Percentiles rank a stretch among this genome's conserved stretches.
Conservation (phyloP, 1,139 yeast genomes). For the Yamadazyma atmosphaerica region DNA sequence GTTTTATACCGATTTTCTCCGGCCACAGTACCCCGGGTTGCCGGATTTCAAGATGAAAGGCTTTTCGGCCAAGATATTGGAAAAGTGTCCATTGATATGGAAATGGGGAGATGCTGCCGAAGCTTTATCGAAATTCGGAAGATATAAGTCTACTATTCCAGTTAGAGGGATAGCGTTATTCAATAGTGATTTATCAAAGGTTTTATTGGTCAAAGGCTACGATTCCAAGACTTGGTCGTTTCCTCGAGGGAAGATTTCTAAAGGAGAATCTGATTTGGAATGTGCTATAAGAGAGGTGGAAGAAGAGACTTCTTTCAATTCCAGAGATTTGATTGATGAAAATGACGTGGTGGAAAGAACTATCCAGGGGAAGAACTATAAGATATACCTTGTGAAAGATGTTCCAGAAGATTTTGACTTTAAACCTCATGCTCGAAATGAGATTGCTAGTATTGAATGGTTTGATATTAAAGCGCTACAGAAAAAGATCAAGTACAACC, state of each 20-base stretch:
- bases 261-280: conserved; percentile 84
- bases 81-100: conserved; percentile 84
- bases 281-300: conserved; percentile 94
- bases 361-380: conserved; percentile 79
- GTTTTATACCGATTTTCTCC: conserved; percentile 88
- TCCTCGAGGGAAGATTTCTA: conserved; percentile 95
- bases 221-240: conserved; percentile 91
- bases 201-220: conserved; percentile 81
- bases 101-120: conserved; percentile 80
- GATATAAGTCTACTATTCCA: conserved; percentile 87
- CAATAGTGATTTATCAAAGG: conserved; percentile 67
- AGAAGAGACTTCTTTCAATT: conserved; percentile 96
- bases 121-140: conserved; percentile 74
- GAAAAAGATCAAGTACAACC: conserved; percentile 39
- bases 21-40: conserved; percentile 70
- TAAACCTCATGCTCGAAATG: conserved; percentile 82
- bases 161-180: conserved; percentile 95
- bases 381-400: conserved; percentile 74
- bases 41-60: conserved; percentile 79
- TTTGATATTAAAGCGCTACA: conserved; percentile 38
- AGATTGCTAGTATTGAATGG: conserved; percentile 63
- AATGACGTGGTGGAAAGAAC: conserved; percentile 81
- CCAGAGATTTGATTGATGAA: conserved; percentile 62
- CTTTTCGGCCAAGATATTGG: conserved; percentile 73
- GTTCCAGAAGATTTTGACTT: conserved; percentile 78